A percentile compares a stretch with the other conserved stretches of the same genome.
phyloP scores from a whole-genome alignment of 352 stramenopile genomes.

The Phytophthora tubulina region DNA sequence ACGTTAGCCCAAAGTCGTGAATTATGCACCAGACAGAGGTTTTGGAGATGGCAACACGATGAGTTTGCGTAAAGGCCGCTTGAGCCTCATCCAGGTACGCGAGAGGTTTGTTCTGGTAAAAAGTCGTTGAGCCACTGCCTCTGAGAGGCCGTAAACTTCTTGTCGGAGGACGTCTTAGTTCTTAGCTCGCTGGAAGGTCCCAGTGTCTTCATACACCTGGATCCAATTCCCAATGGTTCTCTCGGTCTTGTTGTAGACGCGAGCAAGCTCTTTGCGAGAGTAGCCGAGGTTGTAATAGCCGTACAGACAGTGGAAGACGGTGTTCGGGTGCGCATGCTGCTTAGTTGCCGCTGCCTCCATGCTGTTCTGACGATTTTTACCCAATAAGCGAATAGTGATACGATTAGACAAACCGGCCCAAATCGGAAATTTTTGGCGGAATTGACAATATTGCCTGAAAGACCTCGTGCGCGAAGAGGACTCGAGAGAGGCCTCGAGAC shows the following conservation, averaged over 20 bases:
- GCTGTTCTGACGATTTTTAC: not conserved
- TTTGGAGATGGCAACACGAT: conserved; percentile 4
- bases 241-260: not conserved
- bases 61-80: not conserved
- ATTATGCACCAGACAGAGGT: conserved; percentile 3
- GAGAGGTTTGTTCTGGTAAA: not conserved
- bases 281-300: not conserved
- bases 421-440: not conserved
- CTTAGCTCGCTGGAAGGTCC: not conserved
- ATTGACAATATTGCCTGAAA: not conserved
- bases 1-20: not conserved
- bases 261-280: not conserved
- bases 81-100: conserved; percentile 7
- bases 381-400: not conserved
- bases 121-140: not conserved
- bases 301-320: not conserved
- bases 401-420: not conserved
- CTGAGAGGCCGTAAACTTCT: not conserved
- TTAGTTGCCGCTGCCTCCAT: not conserved
- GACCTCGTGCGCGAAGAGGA: too few species aligned
- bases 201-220: not conserved
- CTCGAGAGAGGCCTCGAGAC: too few species aligned
- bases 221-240: not conserved
- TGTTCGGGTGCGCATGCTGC: not conserved
- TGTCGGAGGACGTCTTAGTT: not conserved